Conservation (phyloP, 768 basidiomycete species). For the Hygrophoropsis aurantiaca region DNA sequence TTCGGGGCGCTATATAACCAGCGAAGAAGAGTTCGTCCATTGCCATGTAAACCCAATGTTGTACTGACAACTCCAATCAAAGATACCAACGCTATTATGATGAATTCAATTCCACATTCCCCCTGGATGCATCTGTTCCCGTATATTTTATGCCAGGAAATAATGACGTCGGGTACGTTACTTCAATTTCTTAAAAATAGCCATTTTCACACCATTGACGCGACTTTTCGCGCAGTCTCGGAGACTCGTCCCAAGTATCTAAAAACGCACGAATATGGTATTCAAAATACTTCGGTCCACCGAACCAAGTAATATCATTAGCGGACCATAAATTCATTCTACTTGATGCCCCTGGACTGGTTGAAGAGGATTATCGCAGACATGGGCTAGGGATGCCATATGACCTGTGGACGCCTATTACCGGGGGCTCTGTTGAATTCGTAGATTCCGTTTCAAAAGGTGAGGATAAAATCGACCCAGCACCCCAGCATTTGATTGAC, state of each 20-base stretch:
- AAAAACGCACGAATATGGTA: slow-evolving; percentile 60
- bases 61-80: slow-evolving; percentile 7
- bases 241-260: slow-evolving; percentile 49
- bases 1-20: slow-evolving; percentile 53
- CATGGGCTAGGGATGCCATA: slow-evolving; percentile 49
- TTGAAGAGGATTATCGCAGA: slow-evolving; percentile 79
- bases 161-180: slow-evolving; percentile 67
- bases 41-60: neutral
- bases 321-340: slow-evolving; percentile 73
- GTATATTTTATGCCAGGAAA: slow-evolving; percentile 77
- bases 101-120: slow-evolving; percentile 66
- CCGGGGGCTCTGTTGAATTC: slow-evolving; percentile 59
- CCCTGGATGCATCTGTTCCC: slow-evolving; percentile 35
- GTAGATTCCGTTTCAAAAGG: slow-evolving; percentile 41
- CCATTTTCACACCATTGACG: slow-evolving; percentile 6
- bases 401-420: slow-evolving; percentile 53
- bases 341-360: slow-evolving; percentile 74
- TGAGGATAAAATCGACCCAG: neutral
- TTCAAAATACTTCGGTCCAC: slow-evolving; percentile 60
- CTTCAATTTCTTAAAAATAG: neutral
- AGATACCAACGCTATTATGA: slow-evolving; percentile 63
- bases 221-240: slow-evolving; percentile 43
- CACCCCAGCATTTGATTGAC: slow-evolving; percentile 18
- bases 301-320: slow-evolving; percentile 61
- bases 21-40: slow-evolving; percentile 44